Conservation (phyloP, 306 rosid genomes). For the Arachis stenosperma region DNA sequence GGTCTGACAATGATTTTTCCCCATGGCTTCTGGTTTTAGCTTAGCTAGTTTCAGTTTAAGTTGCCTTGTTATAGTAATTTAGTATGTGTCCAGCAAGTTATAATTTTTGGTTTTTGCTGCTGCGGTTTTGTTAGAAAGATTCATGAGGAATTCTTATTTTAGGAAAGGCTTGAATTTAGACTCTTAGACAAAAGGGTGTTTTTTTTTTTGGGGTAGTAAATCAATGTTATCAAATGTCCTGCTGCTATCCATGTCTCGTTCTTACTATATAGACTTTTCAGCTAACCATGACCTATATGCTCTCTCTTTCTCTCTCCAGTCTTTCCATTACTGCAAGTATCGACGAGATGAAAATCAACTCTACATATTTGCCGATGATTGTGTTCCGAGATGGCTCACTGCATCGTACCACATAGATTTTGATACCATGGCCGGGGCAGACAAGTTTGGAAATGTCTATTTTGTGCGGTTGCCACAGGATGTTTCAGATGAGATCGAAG, state of each 20-base stretch:
- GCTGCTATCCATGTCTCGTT: background rate
- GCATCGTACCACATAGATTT: slow-evolving; percentile 95
- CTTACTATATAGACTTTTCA: slow-evolving; percentile 1
- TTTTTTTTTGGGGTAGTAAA: background rate
- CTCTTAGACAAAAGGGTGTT: background rate
- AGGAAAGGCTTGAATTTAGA: slow-evolving; percentile 26
- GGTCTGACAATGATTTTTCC: slow-evolving; percentile 1
- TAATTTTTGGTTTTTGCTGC: slow-evolving; percentile 11
- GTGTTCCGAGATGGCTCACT: slow-evolving; percentile 97
- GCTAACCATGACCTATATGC: slow-evolving; percentile 33
- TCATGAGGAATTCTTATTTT: background rate
- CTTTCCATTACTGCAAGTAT: slow-evolving; percentile 98
- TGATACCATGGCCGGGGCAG: slow-evolving; percentile 98
- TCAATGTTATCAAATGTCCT: slow-evolving; percentile 12
- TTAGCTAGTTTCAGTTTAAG: slow-evolving; percentile 15
- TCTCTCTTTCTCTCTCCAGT: slow-evolving; percentile 54
- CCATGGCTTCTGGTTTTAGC: slow-evolving; percentile 16
- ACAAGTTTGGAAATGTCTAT: slow-evolving; percentile 93
- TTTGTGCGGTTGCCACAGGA: slow-evolving; percentile 90
- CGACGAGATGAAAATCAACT: slow-evolving; percentile 96
- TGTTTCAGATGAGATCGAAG: slow-evolving; percentile 96
- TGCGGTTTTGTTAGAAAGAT: slow-evolving; percentile 14
- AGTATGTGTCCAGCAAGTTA: background rate
- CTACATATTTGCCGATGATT: slow-evolving; percentile 93
- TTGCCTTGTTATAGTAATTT: slow-evolving; percentile 19